Evolutionary conservation across 345 rosid genomes (phyloP), one percentile per base, ranked within the genome.

Genomic region (Pseudoturritis turrita): DNA sequence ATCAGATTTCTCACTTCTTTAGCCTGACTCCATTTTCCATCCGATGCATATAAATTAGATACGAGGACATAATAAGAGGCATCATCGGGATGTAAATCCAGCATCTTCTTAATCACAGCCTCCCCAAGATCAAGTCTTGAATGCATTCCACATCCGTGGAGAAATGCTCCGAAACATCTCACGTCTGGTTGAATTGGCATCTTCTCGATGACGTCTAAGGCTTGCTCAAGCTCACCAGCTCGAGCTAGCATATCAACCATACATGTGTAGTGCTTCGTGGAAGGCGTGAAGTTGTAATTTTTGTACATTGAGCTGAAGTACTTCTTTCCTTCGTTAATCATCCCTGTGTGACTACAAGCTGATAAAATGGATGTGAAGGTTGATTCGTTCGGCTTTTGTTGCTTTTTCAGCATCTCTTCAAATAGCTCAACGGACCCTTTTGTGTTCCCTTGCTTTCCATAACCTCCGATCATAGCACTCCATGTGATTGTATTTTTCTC

Each of bases 391-490:
- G 92, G 88, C 64, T 79, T 74, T 50, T 87, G 50, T 41, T 86
- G 79, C 71, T 80, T 83, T 50, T 82, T 74, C 65, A 84, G 73
- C 94, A 94, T 89, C 70, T 83, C 78, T 52, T 74, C 65, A 44
- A 90, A 89, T 33, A 90, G 84, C 17, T 76, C 61, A 40, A 91
- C 49, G 25, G 96, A 85, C 45, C 65, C 79, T 43, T 74, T 66
- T 13, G 85, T 71, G 63, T 86, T 78, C 67, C 83, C 85, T 79
- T 83, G 85, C 69, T 86, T 85, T 72, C 93, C 96, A 64, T 83
- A 86, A 56, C 95, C 95, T 61, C 92, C 86, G 9, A 91, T 89
- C 87, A 89, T 86, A 29, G 97, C 92, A 71, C 96, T 91, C 92
- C 95, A 85, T 35, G 98, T 89, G 37, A 86, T 82, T 19, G 79